Base-by-base conservation (phyloP, 1,284 basidiomycete species). In the Ustilago xerochloae region DNA sequence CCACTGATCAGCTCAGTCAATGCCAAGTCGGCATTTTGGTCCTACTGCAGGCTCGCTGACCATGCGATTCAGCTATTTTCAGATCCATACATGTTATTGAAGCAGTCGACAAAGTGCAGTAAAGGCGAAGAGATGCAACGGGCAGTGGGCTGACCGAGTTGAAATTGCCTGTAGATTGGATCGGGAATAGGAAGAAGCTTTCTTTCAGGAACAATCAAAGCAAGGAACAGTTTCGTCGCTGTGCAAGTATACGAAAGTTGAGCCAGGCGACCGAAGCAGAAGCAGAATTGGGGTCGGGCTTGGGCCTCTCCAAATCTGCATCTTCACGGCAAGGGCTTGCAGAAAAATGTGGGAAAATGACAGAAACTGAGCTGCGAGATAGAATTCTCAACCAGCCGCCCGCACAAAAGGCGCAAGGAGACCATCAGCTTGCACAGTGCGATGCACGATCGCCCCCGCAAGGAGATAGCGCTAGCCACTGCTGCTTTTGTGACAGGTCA, bases 311-410 rank as follows among this genome's bases (percentile, higher is more conserved):
- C 22, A 7, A 6, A 20, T 43, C 41, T 3, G 13, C 26, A 5
- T 24, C 22, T 24, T 43, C 24, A 43, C 41, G n/a, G 41, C 41
- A 43, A n/a, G n/a, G 32, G 56, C 47, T 36, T 45, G 38, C 47
- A 51, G 48, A 43, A 15, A 38, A 48, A 38, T 38, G 58, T 52
- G 41, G 49, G 43, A 39, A 39, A 32, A 18, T 30, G 10, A n/a
- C n/a, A 18, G n/a, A 18, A 29, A 48, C 22, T 39, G 36, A 18
- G 39, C 6, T 58, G 50, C 43, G 47, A 22, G 33, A 12, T 52
- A 60, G 58, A 60, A 10, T 30, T 60, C 24, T 47, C 22, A 33
- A 16, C 32, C 20, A 50, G 36, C 58, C 58, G 58, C 58, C 50
- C 18, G 3, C 18, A 24, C 24, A 41, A 26, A 20, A 16, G 58